phyloP scores from a whole-genome alignment of 2,329 filamentous ascomycete species.

The Aspergillus glaucus region DNA sequence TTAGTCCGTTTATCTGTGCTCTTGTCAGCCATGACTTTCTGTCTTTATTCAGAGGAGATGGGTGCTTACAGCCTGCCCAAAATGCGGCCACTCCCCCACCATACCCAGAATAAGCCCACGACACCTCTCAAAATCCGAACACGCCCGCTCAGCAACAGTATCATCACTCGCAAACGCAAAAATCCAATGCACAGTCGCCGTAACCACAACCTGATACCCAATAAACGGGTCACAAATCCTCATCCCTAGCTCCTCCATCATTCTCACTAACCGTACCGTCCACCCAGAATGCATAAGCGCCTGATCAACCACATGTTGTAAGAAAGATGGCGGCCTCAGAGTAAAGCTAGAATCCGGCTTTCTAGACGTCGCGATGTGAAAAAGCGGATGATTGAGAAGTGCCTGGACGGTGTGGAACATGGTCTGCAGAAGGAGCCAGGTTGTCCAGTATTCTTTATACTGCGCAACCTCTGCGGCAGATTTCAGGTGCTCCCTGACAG shows the following conservation, averaged over 20 bases:
- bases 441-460: constrained; percentile 2
- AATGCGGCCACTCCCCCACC: constrained; percentile 1
- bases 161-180: constrained; percentile 6
- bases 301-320: constrained; percentile 6
- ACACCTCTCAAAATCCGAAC: neutral
- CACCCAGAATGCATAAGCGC: constrained; percentile 5
- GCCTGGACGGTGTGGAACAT: constrained; percentile 1
- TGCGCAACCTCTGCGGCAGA: neutral
- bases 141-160: neutral
- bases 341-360: neutral
- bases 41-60: neutral
- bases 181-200: constrained; percentile 6
- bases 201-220: neutral
- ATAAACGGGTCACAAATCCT: constrained; percentile 5
- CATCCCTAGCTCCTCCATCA: constrained; percentile 1
- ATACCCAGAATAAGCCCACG: neutral
- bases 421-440: constrained; percentile 3
- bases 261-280: constrained; percentile 1
- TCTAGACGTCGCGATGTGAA: constrained; percentile 1
- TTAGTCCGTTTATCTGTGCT: neutral
- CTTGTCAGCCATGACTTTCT: neutral
- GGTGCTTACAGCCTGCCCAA: neutral
- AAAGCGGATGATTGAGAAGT: constrained; percentile 4
- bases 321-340: neutral
- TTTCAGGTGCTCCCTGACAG: constrained; percentile 1